These are phyloP conservation scores for Saccharum spontaneum DNA, from an alignment of 176 grass and related monocot species.

Conservation along the genomic window DNA sequence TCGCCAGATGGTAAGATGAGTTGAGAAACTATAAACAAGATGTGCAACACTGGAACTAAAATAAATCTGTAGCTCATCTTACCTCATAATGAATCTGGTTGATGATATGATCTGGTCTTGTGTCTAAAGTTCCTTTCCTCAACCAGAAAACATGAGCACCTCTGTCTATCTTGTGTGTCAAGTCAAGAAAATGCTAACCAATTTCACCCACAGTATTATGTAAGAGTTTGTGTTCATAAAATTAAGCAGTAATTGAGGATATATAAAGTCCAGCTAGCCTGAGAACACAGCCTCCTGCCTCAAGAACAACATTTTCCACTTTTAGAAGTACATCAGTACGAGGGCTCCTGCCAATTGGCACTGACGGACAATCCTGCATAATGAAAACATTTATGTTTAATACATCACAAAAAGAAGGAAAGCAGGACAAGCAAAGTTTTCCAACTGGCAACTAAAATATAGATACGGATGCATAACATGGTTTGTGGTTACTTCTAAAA, in stretches of 20 bases:
- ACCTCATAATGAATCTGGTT: conserved; percentile 99
- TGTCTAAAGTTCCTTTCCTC: conserved; percentile 73
- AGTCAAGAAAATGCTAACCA: conserved; percentile 46
- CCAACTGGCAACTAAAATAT: not conserved
- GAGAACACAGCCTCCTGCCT: conserved; percentile 76
- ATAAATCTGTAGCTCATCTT: conserved; percentile 15
- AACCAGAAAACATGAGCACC: conserved; percentile 89
- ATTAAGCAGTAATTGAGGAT: conserved; percentile 47
- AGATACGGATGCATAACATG: conserved; percentile 14
- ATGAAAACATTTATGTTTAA: not conserved
- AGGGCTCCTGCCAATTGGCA: conserved; percentile 81
- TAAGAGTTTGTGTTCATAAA: not conserved
- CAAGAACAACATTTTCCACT: conserved; percentile 78
- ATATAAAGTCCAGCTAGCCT: conserved; percentile 96
- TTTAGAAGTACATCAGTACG: conserved; percentile 83
- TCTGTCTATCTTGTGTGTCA: conserved; percentile 87
- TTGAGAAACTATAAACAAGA: not conserved
- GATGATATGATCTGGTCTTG: conserved; percentile 74
- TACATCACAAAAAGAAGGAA: not conserved
- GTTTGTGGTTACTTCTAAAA: not conserved
- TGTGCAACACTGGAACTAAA: not conserved
- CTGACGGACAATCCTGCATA: conserved; percentile 63
- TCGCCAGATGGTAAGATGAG: not conserved
- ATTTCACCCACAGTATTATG: conserved; percentile 8
- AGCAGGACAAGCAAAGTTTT: not conserved